phyloP scores from a whole-genome alignment of 2,329 filamentous ascomycete species.

The Pseudogymnoascus sp. region DNA sequence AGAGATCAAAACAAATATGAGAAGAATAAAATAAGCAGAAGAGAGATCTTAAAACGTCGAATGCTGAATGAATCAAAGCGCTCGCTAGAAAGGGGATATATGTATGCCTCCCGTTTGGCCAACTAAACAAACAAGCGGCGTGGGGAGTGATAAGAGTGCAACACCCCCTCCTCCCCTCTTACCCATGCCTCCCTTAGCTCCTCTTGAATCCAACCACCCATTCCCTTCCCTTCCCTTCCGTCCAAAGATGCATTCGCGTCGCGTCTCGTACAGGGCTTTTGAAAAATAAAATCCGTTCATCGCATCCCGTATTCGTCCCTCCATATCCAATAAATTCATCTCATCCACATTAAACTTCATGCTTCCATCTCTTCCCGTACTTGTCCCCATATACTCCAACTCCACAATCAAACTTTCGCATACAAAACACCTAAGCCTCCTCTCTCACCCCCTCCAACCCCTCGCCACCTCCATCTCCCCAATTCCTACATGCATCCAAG shows the following conservation, averaged over 20 bases:
- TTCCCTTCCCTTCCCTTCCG: neutral
- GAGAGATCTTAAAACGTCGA: neutral
- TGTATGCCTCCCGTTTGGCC: neutral
- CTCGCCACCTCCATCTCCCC: conserved; percentile 76
- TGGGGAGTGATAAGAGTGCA: neutral
- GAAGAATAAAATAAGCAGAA: neutral
- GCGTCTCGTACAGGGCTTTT: conserved; percentile 1
- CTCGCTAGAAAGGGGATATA: neutral
- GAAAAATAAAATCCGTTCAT: neutral
- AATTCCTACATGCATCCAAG: conserved; percentile 78
- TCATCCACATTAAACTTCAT: conserved; percentile 1
- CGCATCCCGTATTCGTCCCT: neutral
- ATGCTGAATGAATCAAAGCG: neutral
- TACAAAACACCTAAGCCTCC: neutral
- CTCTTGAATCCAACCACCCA: neutral
- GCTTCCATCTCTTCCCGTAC: neutral
- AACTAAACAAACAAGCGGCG: neutral
- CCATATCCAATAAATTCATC: neutral
- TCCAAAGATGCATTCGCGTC: neutral
- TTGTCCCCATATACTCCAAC: neutral
- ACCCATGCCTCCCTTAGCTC: neutral
- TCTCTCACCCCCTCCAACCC: conserved; percentile 32
- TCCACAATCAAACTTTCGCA: neutral
- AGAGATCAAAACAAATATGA: neutral
- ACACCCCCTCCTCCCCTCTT: neutral